Conservation (phyloP, 306 rosid species). For the Dryas drummondii region DNA sequence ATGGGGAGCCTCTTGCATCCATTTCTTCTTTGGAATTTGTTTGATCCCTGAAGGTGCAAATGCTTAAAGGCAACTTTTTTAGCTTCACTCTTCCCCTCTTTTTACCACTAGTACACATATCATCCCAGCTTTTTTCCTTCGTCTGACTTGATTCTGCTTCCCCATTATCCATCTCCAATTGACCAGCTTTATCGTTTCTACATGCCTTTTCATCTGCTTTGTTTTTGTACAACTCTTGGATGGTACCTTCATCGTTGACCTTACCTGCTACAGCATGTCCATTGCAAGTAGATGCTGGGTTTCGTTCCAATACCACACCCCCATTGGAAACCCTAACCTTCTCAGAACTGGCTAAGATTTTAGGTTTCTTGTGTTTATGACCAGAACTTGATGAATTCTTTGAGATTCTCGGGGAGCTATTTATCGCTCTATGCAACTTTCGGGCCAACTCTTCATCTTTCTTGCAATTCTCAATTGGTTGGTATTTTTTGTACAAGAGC, state of each 20-base stretch:
- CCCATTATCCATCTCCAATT: slow-evolving; percentile 42
- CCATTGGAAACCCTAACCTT: slow-evolving; percentile 50
- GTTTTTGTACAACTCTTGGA: slow-evolving; percentile 53
- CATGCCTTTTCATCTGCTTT: slow-evolving; percentile 52
- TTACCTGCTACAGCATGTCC: slow-evolving; percentile 47
- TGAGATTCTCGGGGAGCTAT: slow-evolving; percentile 87
- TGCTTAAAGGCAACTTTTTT: slow-evolving; percentile 81
- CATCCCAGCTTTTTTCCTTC: slow-evolving; percentile 54
- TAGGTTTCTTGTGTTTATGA: slow-evolving; percentile 64
- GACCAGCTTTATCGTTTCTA: slow-evolving; percentile 48
- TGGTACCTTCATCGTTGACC: slow-evolving; percentile 50
- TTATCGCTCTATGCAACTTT: slow-evolving; percentile 81
- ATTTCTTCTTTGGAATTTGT: slow-evolving; percentile 60
- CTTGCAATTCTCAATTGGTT: slow-evolving; percentile 65
- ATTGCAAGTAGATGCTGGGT: slow-evolving; percentile 48
- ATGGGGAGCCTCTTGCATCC: slow-evolving; percentile 41
- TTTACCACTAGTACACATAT: slow-evolving; percentile 52
- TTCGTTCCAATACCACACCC: slow-evolving; percentile 41
- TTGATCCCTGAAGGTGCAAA: slow-evolving; percentile 61
- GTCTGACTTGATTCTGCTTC: slow-evolving; percentile 72
- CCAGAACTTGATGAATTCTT: slow-evolving; percentile 69
- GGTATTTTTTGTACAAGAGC: slow-evolving; percentile 83
- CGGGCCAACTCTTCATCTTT: slow-evolving; percentile 93
- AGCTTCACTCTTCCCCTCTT: slow-evolving; percentile 91
- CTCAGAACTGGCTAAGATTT: slow-evolving; percentile 54